Evolutionary conservation across 2,329 filamentous ascomycete genomes (phyloP), one percentile per base, ranked within the genome.

Genomic region (Aaosphaeria arxii): DNA sequence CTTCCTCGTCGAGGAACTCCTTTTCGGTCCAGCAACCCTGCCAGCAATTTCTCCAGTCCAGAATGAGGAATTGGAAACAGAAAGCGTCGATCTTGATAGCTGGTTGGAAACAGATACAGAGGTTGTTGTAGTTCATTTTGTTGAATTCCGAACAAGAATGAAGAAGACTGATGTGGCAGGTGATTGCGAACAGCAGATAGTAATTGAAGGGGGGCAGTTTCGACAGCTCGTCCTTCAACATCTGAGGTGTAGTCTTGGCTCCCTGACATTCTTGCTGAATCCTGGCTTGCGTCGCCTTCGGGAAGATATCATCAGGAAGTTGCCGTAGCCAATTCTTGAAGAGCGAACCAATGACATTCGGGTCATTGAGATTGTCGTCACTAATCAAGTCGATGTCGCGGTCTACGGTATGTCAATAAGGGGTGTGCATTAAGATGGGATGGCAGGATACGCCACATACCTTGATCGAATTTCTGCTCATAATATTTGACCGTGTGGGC

Each of bases 161-260:
- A 7, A 97, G 80, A 29, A 96, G 81, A 61, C 91, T 96, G 43
- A 97, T 84, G 63, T 97, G 92, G 71, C 92, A 96, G 32, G 92
- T 97, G 59, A 96, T 96, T 61, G 92, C 92, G 68, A 97, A 97
- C 5, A 97, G 84, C 11, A 97, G 86, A 66, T 97, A 96, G 73
- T 97, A 97, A 73, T 96, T 95, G 77, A 94, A 96, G 0, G 92
- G 92, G 5, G 92, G 89, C n/a, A 97, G 79, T 59, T 89, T 91
- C 1, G 92, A 96, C 3, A 97, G 83, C 70, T 96, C 90, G 55
- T 96, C 91, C 57, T 95, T 86, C 48, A 97, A 81, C 70, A 94
- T 69, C 65, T 95, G 88, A 0, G 92, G 91, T 5, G 92, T 91
- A 42, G 82, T 83, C 44, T 88, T 89, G 40, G 89, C 83, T 7